Percentiles rank a stretch among this genome's conserved stretches.
Conservation (phyloP, 805 yeast species). For the Starmera quercuum region DNA sequence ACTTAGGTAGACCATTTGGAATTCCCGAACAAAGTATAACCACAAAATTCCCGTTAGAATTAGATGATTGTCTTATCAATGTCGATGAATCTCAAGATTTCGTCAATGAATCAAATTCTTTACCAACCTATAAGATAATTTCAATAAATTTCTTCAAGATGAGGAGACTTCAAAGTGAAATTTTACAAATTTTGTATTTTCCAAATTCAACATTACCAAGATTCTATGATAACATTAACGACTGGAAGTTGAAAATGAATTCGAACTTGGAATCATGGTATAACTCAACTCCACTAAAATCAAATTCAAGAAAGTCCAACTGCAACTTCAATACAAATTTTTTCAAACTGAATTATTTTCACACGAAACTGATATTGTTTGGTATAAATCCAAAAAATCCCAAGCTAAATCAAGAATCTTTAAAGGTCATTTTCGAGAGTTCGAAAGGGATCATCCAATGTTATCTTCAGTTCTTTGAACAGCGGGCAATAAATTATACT, state of each 20-base stretch:
- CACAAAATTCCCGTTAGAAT: slow-evolving; percentile 61
- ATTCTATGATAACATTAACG: slow-evolving; percentile 38
- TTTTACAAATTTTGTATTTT: slow-evolving; percentile 67
- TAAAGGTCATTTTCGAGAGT: slow-evolving; percentile 48
- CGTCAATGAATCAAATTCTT: slow-evolving; percentile 25
- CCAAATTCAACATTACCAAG: slow-evolving; percentile 62
- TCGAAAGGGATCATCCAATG: slow-evolving; percentile 59
- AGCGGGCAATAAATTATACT: slow-evolving; percentile 65
- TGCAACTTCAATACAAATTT: slow-evolving; percentile 68
- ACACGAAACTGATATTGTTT: slow-evolving; percentile 61
- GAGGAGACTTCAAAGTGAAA: slow-evolving; percentile 69
- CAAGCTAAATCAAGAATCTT: slow-evolving; percentile 44
- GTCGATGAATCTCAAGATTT: slow-evolving; percentile 30
- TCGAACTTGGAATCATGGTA: slow-evolving; percentile 56
- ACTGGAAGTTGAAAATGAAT: slow-evolving; percentile 56
- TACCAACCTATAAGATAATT: slow-evolving; percentile 61
- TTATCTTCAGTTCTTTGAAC: slow-evolving; percentile 50
- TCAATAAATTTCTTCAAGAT: slow-evolving; percentile 61
- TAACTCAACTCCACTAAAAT: slow-evolving; percentile 42
- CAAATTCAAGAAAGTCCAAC: slow-evolving; percentile 52
- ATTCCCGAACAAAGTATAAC: slow-evolving; percentile 76
- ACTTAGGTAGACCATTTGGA: slow-evolving; percentile 82
- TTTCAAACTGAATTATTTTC: slow-evolving; percentile 70
- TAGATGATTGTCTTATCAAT: slow-evolving; percentile 65
- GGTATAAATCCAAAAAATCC: slow-evolving; percentile 72